phyloP scores from a whole-genome alignment of 345 rosid genomes.

The Eucalyptus curtisii region DNA sequence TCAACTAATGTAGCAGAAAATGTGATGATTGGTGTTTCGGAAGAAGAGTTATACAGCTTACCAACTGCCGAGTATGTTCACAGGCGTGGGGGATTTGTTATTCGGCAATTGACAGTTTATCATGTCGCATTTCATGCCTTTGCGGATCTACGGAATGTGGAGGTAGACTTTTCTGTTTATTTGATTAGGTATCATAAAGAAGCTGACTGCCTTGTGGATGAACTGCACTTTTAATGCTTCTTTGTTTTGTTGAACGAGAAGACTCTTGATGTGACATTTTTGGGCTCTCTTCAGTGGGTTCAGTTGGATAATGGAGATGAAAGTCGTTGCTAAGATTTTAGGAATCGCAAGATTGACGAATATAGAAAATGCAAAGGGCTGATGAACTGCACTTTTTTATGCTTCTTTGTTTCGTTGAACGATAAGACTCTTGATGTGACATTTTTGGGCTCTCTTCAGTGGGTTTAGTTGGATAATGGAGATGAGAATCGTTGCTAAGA shows the following conservation, averaged over 20 bases:
- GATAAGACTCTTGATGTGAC: not conserved
- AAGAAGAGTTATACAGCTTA: constrained; percentile 84
- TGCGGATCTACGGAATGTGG: constrained; percentile 68
- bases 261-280: not conserved
- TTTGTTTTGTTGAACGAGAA: not conserved
- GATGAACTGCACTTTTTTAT: not conserved
- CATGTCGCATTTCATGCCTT: constrained; percentile 81
- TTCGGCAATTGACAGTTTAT: constrained; percentile 49
- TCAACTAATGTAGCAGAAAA: constrained; percentile 48
- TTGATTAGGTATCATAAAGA: not conserved
- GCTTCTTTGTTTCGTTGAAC: not conserved
- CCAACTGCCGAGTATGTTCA: constrained; percentile 66
- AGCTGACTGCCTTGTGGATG: not conserved
- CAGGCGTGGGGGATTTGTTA: constrained; percentile 55
- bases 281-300: not conserved
- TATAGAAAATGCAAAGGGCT: not conserved
- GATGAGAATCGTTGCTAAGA: not conserved
- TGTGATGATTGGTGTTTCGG: constrained; percentile 60
- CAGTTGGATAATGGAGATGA: not conserved
- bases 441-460: not conserved
- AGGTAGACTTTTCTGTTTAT: constrained; percentile 28
- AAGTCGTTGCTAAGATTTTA: not conserved
- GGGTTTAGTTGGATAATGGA: not conserved
- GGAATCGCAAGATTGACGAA: not conserved
- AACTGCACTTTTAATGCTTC: not conserved